Evolutionary conservation across 2,329 filamentous ascomycete species (phyloP), one percentile per base, ranked within the genome.

Genomic region (Diaporthe australafricana): DNA sequence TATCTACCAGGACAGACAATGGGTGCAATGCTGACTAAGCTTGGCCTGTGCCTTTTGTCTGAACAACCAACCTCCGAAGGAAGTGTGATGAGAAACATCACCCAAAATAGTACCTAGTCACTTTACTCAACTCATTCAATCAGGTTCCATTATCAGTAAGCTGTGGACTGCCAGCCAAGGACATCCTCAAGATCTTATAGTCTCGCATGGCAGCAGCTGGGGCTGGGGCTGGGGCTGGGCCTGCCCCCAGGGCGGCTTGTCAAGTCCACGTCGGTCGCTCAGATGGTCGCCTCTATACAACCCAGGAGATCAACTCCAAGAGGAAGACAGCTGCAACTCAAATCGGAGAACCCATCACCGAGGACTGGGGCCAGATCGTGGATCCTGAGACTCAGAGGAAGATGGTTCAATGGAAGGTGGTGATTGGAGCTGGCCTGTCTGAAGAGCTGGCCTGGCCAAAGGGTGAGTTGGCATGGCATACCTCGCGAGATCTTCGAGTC

Each of bases 391-490:
- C 66, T 14, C 32, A 32, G 52, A 62, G 12, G 25, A 66, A 52
- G 42, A 30, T 73, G 65, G 22, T 60, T 53, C 70, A 69, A 32
- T 73, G 72, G 72, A 73, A 73, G 52, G 42, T 70, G 22, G 52
- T 63, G 16, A 30, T 71, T 12, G 72, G 65, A 16, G 69, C 45
- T 50, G 72, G 72, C n/a, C 14, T 73, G 20, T 55, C 66, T 20
- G 72, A 73, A 25, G 57, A 69, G 52, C 72, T 73, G 25, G 70
- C 25, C 14, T 73, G 72, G 72, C 72, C 72, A 14, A 56, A 72
- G 40, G 67, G 67, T 72, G 32, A 25, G 42, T 52, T 47, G 40
- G 30, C 16, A n/a, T 16, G 45, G n/a, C 60, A 32, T 25, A 17
- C 2, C 12, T 20, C n/a, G 25, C 60, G 17, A 5, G 25, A n/a